Evolutionary conservation across 176 grass and related monocot species (phyloP).

Genomic region (Dendrocalamus sinicus): DNA sequence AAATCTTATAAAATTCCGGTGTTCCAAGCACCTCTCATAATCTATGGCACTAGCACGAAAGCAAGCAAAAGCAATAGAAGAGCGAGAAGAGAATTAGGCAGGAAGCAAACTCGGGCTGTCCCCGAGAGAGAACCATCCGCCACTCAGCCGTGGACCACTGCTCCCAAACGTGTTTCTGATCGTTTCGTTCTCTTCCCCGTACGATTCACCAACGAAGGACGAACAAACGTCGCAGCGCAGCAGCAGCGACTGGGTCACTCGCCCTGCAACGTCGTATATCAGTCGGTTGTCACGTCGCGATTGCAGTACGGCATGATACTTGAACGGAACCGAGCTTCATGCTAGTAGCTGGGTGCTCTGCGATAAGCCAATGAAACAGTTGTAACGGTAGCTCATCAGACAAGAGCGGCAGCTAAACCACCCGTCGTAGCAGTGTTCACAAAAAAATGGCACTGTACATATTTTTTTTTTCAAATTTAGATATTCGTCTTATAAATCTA

Average conservation of each 20-base stretch:
- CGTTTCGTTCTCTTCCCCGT: neutral
- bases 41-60: neutral
- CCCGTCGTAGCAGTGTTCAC: neutral
- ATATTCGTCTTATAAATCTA: no score
- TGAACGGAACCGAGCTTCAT: neutral
- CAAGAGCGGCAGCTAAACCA: neutral
- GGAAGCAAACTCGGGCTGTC: neutral
- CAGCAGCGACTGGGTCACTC: neutral
- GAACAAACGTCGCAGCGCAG: neutral
- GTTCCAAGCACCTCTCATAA: no score
- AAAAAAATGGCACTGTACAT: no score
- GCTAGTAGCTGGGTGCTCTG: neutral
- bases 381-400: neutral
- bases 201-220: neutral
- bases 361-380: slow-evolving; percentile 5
- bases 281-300: slow-evolving; percentile 30
- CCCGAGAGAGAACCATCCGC: neutral
- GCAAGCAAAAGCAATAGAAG: neutral
- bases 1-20: no score
- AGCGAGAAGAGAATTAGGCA: neutral
- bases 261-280: neutral
- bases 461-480: no score
- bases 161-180: neutral
- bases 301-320: neutral
- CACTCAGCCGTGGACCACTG: neutral